Percentiles rank a stretch among this genome's conserved stretches.
phyloP scores from a whole-genome alignment of 31 red algal species.

The Asparagopsis taxiformis region DNA sequence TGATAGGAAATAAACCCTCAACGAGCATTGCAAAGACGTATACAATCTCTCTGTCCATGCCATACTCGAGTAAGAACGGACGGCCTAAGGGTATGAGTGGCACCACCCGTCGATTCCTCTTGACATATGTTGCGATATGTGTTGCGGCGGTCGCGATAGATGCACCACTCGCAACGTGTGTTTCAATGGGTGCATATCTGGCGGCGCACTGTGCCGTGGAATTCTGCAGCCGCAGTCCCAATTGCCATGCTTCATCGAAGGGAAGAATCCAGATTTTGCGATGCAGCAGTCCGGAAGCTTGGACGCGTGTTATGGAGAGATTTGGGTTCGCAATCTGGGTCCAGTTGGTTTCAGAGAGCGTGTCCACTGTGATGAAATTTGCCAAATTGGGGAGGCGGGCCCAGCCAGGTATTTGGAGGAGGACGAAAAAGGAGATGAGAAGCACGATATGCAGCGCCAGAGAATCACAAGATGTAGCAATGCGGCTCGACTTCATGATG shows the following conservation, averaged over 20 bases:
- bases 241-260: conserved; percentile 59
- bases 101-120: conserved; percentile 21
- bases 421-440: conserved; percentile 9
- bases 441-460: no score
- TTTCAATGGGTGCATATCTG: conserved; percentile 1
- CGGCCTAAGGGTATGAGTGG: conserved; percentile 27
- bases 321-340: conserved; percentile 12
- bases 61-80: conserved; percentile 27
- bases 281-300: conserved; percentile 29
- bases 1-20: conserved; percentile 25
- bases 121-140: conserved; percentile 18
- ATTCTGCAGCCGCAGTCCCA: conserved; percentile 16
- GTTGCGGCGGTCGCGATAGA: conserved; percentile 15
- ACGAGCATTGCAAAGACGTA: conserved; percentile 35
- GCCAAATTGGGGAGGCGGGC: not conserved
- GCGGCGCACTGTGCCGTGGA: conserved; percentile 1
- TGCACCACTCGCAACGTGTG: conserved; percentile 36
- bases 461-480: no score
- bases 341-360: conserved; percentile 38
- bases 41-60: conserved; percentile 36
- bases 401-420: conserved; percentile 16
- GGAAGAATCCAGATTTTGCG: conserved; percentile 52
- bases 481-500: no score
- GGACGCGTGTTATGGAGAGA: conserved; percentile 35
- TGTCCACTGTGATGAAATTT: conserved; percentile 25